Percentiles rank a stretch among this genome's conserved stretches.
phyloP scores from a whole-genome alignment of 768 basidiomycete species.

The Clitopilus passeckerianus region DNA sequence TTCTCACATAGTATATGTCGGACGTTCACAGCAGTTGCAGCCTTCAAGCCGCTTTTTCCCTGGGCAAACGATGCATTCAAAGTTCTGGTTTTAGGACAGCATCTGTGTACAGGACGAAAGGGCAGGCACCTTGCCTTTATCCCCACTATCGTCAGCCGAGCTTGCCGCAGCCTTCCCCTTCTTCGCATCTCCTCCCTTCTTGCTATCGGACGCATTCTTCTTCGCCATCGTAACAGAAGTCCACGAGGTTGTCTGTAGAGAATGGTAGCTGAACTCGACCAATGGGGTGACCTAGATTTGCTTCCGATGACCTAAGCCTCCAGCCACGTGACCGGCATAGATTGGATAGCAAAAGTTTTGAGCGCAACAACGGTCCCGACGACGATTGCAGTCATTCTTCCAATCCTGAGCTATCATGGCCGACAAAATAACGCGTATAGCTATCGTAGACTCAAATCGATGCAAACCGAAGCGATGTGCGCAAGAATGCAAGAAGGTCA shows the following conservation, averaged over 20 bases:
- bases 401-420: conserved; percentile 43
- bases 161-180: conserved; percentile 35
- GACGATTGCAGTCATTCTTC: conserved; percentile 1
- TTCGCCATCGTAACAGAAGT: conserved; percentile 24
- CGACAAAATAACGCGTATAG: conserved; percentile 97
- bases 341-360: conserved; percentile 14
- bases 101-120: background rate
- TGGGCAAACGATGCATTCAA: background rate
- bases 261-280: background rate
- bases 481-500: conserved; percentile 96
- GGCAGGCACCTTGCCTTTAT: conserved; percentile 32
- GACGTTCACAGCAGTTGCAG: conserved; percentile 80
- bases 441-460: conserved; percentile 86
- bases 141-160: conserved; percentile 31
- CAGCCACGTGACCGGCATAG: conserved; percentile 12
- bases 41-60: conserved; percentile 61
- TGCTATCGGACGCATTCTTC: conserved; percentile 23
- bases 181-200: conserved; percentile 31
- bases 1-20: conserved; percentile 89
- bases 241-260: background rate
- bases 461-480: conserved; percentile 97
- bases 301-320: conserved; percentile 9
- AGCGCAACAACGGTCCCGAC: background rate
- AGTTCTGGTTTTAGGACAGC: background rate
- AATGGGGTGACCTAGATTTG: background rate